Conservation (phyloP, 2,329 filamentous ascomycete species). For the Aspergillus hiratsukae region DNA sequence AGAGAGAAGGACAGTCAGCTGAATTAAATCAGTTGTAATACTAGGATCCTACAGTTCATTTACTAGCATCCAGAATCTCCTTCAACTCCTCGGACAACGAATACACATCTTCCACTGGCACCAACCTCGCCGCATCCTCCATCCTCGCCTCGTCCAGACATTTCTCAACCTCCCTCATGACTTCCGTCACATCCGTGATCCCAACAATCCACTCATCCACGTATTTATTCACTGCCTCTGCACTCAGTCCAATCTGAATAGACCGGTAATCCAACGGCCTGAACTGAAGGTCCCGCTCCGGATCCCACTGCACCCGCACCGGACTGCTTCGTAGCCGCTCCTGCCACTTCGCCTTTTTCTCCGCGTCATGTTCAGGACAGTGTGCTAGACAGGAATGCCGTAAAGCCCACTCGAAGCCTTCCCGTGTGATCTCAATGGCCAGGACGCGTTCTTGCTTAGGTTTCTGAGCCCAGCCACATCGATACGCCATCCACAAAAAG, state of each 20-base stretch:
- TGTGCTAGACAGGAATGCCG: conserved; percentile 29
- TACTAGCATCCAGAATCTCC: too few relatives aligned
- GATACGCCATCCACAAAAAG: conserved; percentile 63
- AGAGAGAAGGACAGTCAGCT: too few relatives aligned
- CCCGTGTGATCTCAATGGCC: conserved; percentile 52
- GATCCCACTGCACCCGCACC: conserved; percentile 62
- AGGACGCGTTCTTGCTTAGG: conserved; percentile 52
- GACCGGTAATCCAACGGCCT: conserved; percentile 49
- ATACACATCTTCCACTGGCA: too few relatives aligned
- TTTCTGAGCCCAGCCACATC: conserved; percentile 58
- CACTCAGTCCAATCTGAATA: conserved; percentile 59
- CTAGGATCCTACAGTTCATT: too few relatives aligned
- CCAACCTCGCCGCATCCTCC: too few relatives aligned
- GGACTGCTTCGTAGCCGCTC: conserved; percentile 13
- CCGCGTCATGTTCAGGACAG: conserved; percentile 8
- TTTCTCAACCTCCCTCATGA: conserved; percentile 46
- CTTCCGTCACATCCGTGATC: conserved; percentile 57
- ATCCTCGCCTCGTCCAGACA: too few relatives aligned
- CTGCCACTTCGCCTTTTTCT: conserved; percentile 17
- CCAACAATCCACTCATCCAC: conserved; percentile 49
- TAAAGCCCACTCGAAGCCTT: conserved; percentile 49
- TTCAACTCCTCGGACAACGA: too few relatives aligned
- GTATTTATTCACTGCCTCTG: conserved; percentile 44
- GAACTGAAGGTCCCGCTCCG: conserved; percentile 49
- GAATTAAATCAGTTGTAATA: too few relatives aligned